Conservation (phyloP, 768 basidiomycete genomes). For the Paxillus involutus region DNA sequence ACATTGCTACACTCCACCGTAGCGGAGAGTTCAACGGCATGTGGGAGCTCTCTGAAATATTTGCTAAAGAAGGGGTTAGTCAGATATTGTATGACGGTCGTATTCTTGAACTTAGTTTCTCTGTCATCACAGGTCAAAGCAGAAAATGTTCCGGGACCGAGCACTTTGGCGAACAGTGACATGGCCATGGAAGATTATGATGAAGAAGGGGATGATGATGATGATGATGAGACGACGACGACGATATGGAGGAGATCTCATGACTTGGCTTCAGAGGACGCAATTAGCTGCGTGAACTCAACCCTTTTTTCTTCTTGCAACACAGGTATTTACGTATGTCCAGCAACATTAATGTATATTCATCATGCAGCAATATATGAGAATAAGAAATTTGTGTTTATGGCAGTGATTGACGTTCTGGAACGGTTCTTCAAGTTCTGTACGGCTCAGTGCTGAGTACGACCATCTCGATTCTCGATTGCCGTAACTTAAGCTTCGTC, state of each 20-base stretch:
- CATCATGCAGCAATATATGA: constrained; percentile 4
- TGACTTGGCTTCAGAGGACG: constrained; percentile 23
- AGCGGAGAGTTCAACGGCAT: constrained; percentile 79
- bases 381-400: background rate
- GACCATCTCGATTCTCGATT: no score
- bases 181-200: constrained; percentile 39
- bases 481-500: no score
- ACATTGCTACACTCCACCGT: constrained; percentile 75
- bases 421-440: no score
- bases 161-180: constrained; percentile 24
- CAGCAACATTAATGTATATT: background rate
- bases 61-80: constrained; percentile 62
- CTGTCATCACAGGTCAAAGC: constrained; percentile 39
- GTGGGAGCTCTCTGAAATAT: constrained; percentile 79
- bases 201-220: constrained; percentile 51
- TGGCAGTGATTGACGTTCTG: no score
- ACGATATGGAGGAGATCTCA: constrained; percentile 73
- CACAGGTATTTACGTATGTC: background rate
- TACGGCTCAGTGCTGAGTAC: no score
- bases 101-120: constrained; percentile 3
- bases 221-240: constrained; percentile 60
- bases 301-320: background rate
- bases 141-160: constrained; percentile 44
- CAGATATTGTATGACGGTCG: background rate
- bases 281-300: background rate